Evolutionary conservation across 257 asterid species (phyloP).

Genomic region (Forsythia viridissima): DNA sequence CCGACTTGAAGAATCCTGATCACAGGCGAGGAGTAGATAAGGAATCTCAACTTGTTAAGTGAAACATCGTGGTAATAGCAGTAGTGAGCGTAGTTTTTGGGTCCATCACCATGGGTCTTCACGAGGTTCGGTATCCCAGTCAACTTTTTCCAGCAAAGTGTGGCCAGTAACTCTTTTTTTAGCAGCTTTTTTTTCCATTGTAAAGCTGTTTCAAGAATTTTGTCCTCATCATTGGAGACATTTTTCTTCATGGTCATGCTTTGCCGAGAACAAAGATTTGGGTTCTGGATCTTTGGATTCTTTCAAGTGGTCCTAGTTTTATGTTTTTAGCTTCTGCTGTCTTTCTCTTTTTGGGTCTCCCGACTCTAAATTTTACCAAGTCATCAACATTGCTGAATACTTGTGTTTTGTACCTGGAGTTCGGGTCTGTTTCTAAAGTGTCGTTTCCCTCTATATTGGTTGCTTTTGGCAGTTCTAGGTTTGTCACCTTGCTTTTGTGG

Average conservation of each 20-base stretch:
- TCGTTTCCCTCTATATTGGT: conserved; percentile 18
- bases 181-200: conserved; percentile 38
- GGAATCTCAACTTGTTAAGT: conserved; percentile 26
- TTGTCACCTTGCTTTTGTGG: conserved; percentile 46
- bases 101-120: conserved; percentile 44
- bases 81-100: conserved; percentile 42
- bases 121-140: conserved; percentile 32
- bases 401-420: conserved; percentile 22
- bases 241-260: conserved; percentile 38
- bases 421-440: conserved; percentile 29
- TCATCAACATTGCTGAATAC: conserved; percentile 27
- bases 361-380: conserved; percentile 28
- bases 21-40: not conserved
- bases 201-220: conserved; percentile 61
- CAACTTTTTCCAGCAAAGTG: conserved; percentile 53
- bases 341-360: conserved; percentile 8
- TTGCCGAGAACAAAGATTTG: conserved; percentile 42
- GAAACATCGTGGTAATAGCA: conserved; percentile 28
- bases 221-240: conserved; percentile 22
- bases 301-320: conserved; percentile 33
- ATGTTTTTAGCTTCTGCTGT: conserved; percentile 42
- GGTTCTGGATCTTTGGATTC: conserved; percentile 41
- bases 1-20: not conserved
- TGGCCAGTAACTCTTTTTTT: conserved; percentile 51
- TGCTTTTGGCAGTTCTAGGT: conserved; percentile 49